Conservation (phyloP, 371 early-diverging fungal genomes). For the Fennellomyces sp. region DNA sequence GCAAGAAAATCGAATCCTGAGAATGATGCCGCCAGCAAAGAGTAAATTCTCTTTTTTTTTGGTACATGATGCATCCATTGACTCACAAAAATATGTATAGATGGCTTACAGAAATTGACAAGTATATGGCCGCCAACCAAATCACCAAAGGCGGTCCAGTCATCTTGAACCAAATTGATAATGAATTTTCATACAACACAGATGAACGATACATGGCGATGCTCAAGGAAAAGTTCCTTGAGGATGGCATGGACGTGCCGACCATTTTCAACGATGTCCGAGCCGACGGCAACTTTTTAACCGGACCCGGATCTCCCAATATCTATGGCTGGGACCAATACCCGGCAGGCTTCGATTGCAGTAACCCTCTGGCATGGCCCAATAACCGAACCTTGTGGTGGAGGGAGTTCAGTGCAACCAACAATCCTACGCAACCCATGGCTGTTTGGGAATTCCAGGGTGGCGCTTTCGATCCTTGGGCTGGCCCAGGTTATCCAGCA, state of each 20-base stretch:
- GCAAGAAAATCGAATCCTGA: slow-evolving; percentile 5
- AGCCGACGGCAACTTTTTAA: background rate
- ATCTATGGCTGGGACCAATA: slow-evolving; percentile 19
- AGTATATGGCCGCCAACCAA: slow-evolving; percentile 15
- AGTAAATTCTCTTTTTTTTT: too few relatives aligned
- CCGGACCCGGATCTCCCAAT: slow-evolving; percentile 4
- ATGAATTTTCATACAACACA: slow-evolving; percentile 9
- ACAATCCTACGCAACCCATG: slow-evolving; percentile 9
- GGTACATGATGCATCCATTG: too few relatives aligned
- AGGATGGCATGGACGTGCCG: slow-evolving; percentile 16
- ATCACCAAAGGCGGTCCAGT: slow-evolving; percentile 13
- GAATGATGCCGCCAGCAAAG: slow-evolving; percentile 6
- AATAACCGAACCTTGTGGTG: background rate
- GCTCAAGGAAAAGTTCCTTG: slow-evolving; percentile 5
- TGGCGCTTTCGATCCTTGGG: slow-evolving; percentile 18
- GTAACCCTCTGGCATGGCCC: slow-evolving; percentile 11
- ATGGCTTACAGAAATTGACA: slow-evolving; percentile 17
- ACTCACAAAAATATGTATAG: background rate
- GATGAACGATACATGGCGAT: slow-evolving; percentile 8
- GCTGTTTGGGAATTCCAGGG: slow-evolving; percentile 21
- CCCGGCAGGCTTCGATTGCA: slow-evolving; percentile 16
- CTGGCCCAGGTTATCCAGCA: slow-evolving; percentile 7
- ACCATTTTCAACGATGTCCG: slow-evolving; percentile 8
- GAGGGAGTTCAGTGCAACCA: slow-evolving; percentile 3
- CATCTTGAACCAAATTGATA: slow-evolving; percentile 15